These are phyloP conservation scores for Lodderomyces parapsilosis DNA, from an alignment of 1,139 yeast species.

Conservation along the genomic window DNA sequence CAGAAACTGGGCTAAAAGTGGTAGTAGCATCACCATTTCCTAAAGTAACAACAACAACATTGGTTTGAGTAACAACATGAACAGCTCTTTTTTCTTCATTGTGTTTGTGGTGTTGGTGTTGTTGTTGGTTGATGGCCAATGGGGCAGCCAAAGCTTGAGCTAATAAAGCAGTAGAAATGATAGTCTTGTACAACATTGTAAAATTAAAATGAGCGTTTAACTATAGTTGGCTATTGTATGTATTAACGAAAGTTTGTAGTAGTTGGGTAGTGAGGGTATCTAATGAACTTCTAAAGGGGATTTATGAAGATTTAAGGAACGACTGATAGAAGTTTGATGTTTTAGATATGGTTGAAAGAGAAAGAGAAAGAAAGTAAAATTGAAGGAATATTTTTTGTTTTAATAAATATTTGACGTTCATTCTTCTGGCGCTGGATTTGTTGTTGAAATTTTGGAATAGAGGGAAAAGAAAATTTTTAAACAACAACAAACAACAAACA, in stretches of 20 bases:
- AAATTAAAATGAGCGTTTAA: slow-evolving; percentile 1
- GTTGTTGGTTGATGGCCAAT: slow-evolving; percentile 19
- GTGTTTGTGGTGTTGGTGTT: slow-evolving; percentile 38
- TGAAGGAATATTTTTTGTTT: background rate
- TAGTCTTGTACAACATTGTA: slow-evolving; percentile 49
- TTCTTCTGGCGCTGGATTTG: background rate
- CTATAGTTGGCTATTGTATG: background rate
- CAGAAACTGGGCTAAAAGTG: slow-evolving; percentile 25
- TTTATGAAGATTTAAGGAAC: slow-evolving; percentile 5
- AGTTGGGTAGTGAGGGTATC: background rate
- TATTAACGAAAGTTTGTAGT: slow-evolving; percentile 3
- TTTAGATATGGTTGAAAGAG: background rate
- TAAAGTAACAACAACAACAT: slow-evolving; percentile 35
- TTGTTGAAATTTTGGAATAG: background rate
- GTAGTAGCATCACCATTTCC: slow-evolving; percentile 30
- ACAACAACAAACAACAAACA: too few species aligned
- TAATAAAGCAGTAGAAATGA: slow-evolving; percentile 36
- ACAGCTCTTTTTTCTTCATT: slow-evolving; percentile 41
- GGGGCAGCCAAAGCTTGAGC: slow-evolving; percentile 26
- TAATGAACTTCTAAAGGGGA: slow-evolving; percentile 7
- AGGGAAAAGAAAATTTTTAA: background rate
- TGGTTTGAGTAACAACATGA: slow-evolving; percentile 33
- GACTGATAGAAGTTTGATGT: slow-evolving; percentile 7
- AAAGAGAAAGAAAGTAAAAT: slow-evolving; percentile 1
- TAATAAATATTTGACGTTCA: background rate